These are phyloP conservation scores for Aspergillus sp. DNA, from an alignment of 2,329 filamentous ascomycete genomes.

Conservation along the genomic window DNA sequence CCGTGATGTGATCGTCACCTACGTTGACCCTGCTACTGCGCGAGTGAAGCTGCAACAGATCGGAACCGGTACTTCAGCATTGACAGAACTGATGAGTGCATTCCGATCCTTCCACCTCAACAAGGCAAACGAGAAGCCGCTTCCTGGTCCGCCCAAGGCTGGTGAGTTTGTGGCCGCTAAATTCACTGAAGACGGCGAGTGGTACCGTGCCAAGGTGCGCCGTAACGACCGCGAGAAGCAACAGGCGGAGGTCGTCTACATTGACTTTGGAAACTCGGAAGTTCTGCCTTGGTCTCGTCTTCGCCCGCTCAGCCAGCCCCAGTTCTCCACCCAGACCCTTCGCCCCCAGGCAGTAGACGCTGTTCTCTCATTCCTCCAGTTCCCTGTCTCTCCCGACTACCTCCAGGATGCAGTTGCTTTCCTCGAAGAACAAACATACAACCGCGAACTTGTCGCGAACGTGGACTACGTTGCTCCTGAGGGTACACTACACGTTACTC, in stretches of 20 bases:
- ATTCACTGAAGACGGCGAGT: slow-evolving; percentile 84
- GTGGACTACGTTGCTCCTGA: slow-evolving; percentile 85
- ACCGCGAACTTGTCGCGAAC: slow-evolving; percentile 79
- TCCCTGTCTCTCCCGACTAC: slow-evolving; percentile 80
- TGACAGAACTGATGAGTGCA: slow-evolving; percentile 84
- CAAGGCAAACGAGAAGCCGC: slow-evolving; percentile 71
- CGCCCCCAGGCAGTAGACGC: slow-evolving; percentile 86
- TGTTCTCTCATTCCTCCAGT: slow-evolving; percentile 81
- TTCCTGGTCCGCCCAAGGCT: slow-evolving; percentile 77
- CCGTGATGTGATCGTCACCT: slow-evolving; percentile 88
- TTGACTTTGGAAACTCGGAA: slow-evolving; percentile 96
- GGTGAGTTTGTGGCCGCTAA: slow-evolving; percentile 89
- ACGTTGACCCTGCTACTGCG: slow-evolving; percentile 74
- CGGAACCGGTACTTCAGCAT: slow-evolving; percentile 77
- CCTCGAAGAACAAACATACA: slow-evolving; percentile 72
- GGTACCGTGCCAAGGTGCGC: slow-evolving; percentile 90
- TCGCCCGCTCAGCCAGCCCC: slow-evolving; percentile 72
- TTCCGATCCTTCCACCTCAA: slow-evolving; percentile 91
- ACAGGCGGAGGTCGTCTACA: slow-evolving; percentile 85
- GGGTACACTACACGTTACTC: slow-evolving; percentile 78
- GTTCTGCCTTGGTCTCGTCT: slow-evolving; percentile 80
- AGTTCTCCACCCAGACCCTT: slow-evolving; percentile 79
- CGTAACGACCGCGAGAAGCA: slow-evolving; percentile 90
- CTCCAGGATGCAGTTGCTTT: slow-evolving; percentile 75
- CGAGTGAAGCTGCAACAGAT: slow-evolving; percentile 90